Evolutionary conservation across 1,284 basidiomycete genomes (phyloP).

Genomic region (Marasmius tenuissimus): DNA sequence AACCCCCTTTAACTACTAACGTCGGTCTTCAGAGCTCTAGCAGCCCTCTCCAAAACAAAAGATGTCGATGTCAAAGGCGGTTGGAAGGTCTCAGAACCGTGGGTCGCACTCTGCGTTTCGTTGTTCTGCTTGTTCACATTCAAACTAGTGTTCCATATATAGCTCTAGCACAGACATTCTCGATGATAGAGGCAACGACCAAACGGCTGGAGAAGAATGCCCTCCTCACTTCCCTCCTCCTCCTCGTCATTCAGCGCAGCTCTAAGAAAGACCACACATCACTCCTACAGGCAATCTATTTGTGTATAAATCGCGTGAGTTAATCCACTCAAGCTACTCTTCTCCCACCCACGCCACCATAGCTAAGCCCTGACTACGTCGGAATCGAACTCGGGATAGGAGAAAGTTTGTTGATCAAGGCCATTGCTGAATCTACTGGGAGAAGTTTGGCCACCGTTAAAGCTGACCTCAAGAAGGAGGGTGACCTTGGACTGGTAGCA

Average conservation of each 20-base stretch:
- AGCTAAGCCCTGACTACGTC: slow-evolving; percentile 95
- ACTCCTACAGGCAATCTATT: slow-evolving; percentile 88
- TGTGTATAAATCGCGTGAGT: slow-evolving; percentile 94
- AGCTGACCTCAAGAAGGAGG: slow-evolving; percentile 90
- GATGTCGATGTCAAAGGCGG: slow-evolving; percentile 82
- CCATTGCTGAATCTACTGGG: slow-evolving; percentile 94
- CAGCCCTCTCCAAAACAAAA: slow-evolving; percentile 57
- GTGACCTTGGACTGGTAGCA: slow-evolving; percentile 94
- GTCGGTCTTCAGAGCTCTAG: slow-evolving; percentile 59
- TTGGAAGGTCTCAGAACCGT: slow-evolving; percentile 90
- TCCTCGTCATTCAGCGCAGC: slow-evolving; percentile 87
- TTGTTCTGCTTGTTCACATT: not conserved
- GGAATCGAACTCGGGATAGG: slow-evolving; percentile 97
- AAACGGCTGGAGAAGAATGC: slow-evolving; percentile 95
- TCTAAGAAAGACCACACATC: slow-evolving; percentile 67
- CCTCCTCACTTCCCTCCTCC: slow-evolving; percentile 84
- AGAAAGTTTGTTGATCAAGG: slow-evolving; percentile 92
- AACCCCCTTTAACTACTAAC: slow-evolving; percentile 2
- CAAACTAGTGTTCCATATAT: slow-evolving; percentile 87
- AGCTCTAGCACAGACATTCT: slow-evolving; percentile 87
- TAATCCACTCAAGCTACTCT: not conserved
- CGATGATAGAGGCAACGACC: slow-evolving; percentile 91
- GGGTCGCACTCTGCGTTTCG: slow-evolving; percentile 30
- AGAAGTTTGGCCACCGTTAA: slow-evolving; percentile 84
- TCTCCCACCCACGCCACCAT: slow-evolving; percentile 16